Conservation (phyloP, 225 moss, liverwort and hornwort genomes). For the Neckera pumila region DNA sequence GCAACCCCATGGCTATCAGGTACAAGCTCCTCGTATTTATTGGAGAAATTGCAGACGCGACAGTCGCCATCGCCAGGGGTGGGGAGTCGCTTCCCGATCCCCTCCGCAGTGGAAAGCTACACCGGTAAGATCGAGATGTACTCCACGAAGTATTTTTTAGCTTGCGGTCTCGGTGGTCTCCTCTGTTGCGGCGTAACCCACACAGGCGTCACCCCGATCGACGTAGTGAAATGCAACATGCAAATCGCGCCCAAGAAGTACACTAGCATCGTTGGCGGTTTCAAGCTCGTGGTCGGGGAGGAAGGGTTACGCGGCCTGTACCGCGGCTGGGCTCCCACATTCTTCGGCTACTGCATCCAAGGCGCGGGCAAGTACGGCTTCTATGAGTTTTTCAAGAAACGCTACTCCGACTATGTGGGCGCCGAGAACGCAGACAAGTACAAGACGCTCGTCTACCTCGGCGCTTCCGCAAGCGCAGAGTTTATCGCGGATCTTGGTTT, state of each 20-base stretch:
- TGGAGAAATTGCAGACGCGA: background rate
- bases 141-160: slow-evolving; percentile 55
- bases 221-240: slow-evolving; percentile 98
- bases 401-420: slow-evolving; percentile 51
- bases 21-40: background rate
- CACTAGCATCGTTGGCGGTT: slow-evolving; percentile 10
- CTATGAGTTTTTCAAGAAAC: slow-evolving; percentile 88
- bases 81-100: slow-evolving; percentile 15
- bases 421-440: slow-evolving; percentile 36
- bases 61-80: background rate
- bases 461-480: slow-evolving; percentile 58
- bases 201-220: slow-evolving; percentile 59
- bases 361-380: slow-evolving; percentile 83
- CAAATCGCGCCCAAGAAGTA: slow-evolving; percentile 83
- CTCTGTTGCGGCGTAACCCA: slow-evolving; percentile 78
- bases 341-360: slow-evolving; percentile 62
- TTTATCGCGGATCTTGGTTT: slow-evolving; percentile 69
- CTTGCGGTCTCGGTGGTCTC: slow-evolving; percentile 63
- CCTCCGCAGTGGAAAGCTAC: slow-evolving; percentile 17
- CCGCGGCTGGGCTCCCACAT: slow-evolving; percentile 74
- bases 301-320: slow-evolving; percentile 50
- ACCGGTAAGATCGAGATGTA: slow-evolving; percentile 37
- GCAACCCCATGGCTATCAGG: background rate
- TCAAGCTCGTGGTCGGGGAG: slow-evolving; percentile 26
- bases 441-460: slow-evolving; percentile 60